These are phyloP conservation scores for Coffea canephora DNA, from an alignment of 257 asterid genomes.

Conservation along the genomic window DNA sequence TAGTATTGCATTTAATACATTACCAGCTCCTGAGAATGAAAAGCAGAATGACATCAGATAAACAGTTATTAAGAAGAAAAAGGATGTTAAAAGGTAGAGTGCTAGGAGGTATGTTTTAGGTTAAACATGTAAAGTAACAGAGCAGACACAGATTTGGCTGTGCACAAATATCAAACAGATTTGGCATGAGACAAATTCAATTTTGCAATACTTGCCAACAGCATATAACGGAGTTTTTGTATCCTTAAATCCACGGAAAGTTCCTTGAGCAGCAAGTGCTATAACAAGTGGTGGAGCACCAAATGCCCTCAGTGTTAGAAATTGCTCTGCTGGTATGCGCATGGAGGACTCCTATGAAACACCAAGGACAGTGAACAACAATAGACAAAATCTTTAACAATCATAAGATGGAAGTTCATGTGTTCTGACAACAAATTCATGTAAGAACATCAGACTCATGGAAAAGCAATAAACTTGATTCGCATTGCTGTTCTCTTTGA, in stretches of 20 bases:
- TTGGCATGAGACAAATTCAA: not conserved
- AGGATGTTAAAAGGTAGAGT: not conserved
- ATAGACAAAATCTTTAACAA: constrained; percentile 6
- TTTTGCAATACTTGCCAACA: constrained; percentile 52
- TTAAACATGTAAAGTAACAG: not conserved
- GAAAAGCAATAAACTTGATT: not conserved
- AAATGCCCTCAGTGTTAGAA: constrained; percentile 74
- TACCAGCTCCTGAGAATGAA: constrained; percentile 72
- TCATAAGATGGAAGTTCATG: not conserved
- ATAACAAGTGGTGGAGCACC: constrained; percentile 95
- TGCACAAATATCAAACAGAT: not conserved
- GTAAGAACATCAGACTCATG: not conserved
- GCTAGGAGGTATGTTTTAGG: not conserved
- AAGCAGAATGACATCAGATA: constrained; percentile 14
- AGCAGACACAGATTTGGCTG: not conserved
- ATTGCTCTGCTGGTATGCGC: constrained; percentile 85
- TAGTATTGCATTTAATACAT: constrained; percentile 66
- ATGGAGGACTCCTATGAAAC: constrained; percentile 81
- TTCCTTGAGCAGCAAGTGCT: constrained; percentile 96
- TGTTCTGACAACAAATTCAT: not conserved
- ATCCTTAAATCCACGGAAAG: constrained; percentile 95
- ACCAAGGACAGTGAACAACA: constrained; percentile 21
- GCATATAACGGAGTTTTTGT: constrained; percentile 94
- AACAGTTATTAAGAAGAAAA: constrained; percentile 4
- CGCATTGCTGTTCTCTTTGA: not conserved